Base-by-base conservation (phyloP, 2,329 filamentous ascomycete species). In the Fusarium sp. region DNA sequence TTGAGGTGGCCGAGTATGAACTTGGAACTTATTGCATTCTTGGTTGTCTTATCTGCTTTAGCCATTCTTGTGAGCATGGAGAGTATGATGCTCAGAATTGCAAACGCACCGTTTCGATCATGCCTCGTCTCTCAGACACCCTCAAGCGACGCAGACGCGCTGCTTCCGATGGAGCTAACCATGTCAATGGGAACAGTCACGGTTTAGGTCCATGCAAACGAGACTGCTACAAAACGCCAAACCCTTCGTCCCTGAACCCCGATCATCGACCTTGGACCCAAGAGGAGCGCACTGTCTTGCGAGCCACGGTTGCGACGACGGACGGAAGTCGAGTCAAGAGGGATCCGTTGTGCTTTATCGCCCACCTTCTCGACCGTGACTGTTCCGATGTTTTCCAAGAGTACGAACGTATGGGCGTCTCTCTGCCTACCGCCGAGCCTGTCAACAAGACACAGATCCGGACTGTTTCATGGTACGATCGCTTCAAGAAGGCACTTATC, bases 41-140 rank as follows among this genome's bases (percentile, higher is more conserved):
- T 18, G 88, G 87, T 14, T 91, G 89, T 74, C 80, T 90, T n/a
- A 86, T 90, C 61, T 91, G 89, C 80, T 88, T 86, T 76, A 88
- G 88, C 60, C 87, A 91, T 78, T 90, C 89, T 14, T 91, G 89
- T 68, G 89, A 91, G 76, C 89, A 91, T 71, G 89, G 89, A 54
- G 89, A 90, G 64, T 90, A 90, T 61, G 87, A 89, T 64, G 86
- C 87, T 60, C 88, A 81, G 56, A 85, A 86, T 54, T 78, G 88
- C 68, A 88, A 89, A 75, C 85, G 87, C 37, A 87, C 86, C 4
- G 88, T 90, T 75, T 89, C 88, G 4, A 82, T 90, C 45, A 77
- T 80, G 7, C 80, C 81, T 7, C 78, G 77, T n/a, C 77, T 83
- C 11, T 81, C 81, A 7, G 81, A 83, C 37, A 77, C 78, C 11